These are phyloP conservation scores for Tuber melanosporum DNA, from an alignment of 495 filamentous ascomycete genomes.

Conservation along the genomic window DNA sequence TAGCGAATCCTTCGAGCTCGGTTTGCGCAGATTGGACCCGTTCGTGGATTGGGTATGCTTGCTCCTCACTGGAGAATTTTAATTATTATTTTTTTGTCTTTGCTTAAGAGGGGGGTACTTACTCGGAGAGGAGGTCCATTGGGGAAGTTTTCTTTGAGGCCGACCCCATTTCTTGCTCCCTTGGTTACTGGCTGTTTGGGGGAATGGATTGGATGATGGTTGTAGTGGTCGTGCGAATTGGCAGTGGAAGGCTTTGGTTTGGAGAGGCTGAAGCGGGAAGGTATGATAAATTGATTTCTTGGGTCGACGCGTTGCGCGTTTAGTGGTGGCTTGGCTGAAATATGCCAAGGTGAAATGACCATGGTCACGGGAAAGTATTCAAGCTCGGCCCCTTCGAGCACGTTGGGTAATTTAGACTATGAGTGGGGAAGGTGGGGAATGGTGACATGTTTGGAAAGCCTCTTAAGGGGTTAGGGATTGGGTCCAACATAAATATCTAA, in stretches of 20 bases:
- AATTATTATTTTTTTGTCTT: not conserved
- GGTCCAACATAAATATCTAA: not conserved
- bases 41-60: conserved; percentile 15
- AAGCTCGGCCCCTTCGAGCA: not conserved
- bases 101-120: not conserved
- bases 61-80: conserved; percentile 3
- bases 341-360: not conserved
- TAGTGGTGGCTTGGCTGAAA: not conserved
- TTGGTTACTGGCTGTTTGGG: not conserved
- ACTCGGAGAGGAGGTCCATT: conserved; percentile 2
- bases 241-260: not conserved
- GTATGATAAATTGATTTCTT: not conserved
- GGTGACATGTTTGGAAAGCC: not conserved
- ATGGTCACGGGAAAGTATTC: not conserved
- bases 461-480: not conserved
- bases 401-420: not conserved
- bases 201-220: not conserved
- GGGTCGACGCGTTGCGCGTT: not conserved
- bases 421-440: too few species aligned
- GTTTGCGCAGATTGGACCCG: conserved; percentile 21
- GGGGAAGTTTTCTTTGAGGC: not conserved
- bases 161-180: not conserved
- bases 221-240: not conserved
- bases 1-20: conserved; percentile 9
- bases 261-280: not conserved